Conservation (phyloP, 176 grass and related monocot species). For the Typha latifolia region DNA sequence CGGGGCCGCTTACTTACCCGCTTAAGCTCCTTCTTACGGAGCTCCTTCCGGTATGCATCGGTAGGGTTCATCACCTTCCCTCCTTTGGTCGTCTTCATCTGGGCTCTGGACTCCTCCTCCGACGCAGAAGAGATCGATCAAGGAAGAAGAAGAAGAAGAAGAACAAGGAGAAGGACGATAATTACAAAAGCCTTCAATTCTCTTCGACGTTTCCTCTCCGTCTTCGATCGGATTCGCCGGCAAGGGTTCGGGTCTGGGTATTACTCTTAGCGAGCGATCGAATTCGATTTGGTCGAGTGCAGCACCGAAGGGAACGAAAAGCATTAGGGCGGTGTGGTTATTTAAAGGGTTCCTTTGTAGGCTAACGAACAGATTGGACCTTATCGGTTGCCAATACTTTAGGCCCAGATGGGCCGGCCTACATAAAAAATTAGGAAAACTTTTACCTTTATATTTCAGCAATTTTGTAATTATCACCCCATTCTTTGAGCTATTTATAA, state of each 20-base stretch:
- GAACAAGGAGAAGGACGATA: not conserved
- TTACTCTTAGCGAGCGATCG: not conserved
- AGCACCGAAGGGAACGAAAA: not conserved
- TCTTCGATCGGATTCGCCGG: conserved; percentile 9
- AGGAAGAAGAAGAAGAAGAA: not conserved
- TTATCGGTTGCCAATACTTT: no score
- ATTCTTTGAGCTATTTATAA: no score
- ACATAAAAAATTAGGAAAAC: no score
- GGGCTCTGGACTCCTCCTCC: not conserved
- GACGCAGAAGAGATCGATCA: not conserved
- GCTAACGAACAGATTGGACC: no score
- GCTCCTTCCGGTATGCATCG: conserved; percentile 86
- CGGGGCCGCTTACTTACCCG: conserved; percentile 32
- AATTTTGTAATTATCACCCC: no score
- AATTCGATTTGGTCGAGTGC: not conserved
- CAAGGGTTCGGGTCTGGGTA: not conserved
- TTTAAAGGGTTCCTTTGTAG: no score
- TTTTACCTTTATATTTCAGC: no score
- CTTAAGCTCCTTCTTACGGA: conserved; percentile 96
- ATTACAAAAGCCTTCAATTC: not conserved
- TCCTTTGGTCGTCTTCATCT: conserved; percentile 99
- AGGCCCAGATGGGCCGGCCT: no score
- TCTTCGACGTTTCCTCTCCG: not conserved
- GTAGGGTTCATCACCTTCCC: conserved; percentile 99
- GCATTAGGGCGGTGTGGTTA: no score